Base-by-base conservation (phyloP, 208 protist species). In the Kentomonas sorsogonicus region DNA sequence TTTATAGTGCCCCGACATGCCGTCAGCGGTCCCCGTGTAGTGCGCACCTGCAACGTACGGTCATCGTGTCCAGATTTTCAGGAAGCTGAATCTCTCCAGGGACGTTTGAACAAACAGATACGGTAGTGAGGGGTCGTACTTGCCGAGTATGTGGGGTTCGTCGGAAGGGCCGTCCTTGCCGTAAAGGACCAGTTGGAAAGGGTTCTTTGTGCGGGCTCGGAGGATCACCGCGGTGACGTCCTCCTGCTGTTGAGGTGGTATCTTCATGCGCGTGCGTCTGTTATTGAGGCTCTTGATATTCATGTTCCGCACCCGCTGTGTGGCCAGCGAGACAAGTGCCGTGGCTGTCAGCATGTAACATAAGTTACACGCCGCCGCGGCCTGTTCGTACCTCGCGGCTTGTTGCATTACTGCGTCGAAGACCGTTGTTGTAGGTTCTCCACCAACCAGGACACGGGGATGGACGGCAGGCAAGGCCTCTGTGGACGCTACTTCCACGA, bases 331-430 rank as follows among this genome's bases (percentile, higher is more conserved):
- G 40, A 44, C 40, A 18, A 44, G 40, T 18, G 22, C 40, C 22
- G 40, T 44, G 15, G 40, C 40, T 44, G 40, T 44, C 40, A 44
- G 40, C 40, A 44, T 5, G 40, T 44, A 44, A n/a, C 40, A 44
- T 44, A 44, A 44, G 40, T 44, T 44, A 6, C 40, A 23, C 40
- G 40, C 40, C 22, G 40, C 15, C 40, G 40, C 22, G 16, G 15
- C 40, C 10, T 18, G 40, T 18, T 44, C 40, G 40, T 44, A n/a
- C 40, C 16, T 44, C 22, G 40, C 40, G 40, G 40, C 40, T 18
- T 23, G 40, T 23, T 18, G 40, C 4, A 18, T 23, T 44, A 44
- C 16, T 18, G 4, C 16, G 3, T 44, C 40, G 40, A 18, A 44
- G 15, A 10, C 22, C 16, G 16, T 18, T 18, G 40, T 44, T 44